Conservation (phyloP, 1,284 basidiomycete genomes). For the Agaricales sp. region DNA sequence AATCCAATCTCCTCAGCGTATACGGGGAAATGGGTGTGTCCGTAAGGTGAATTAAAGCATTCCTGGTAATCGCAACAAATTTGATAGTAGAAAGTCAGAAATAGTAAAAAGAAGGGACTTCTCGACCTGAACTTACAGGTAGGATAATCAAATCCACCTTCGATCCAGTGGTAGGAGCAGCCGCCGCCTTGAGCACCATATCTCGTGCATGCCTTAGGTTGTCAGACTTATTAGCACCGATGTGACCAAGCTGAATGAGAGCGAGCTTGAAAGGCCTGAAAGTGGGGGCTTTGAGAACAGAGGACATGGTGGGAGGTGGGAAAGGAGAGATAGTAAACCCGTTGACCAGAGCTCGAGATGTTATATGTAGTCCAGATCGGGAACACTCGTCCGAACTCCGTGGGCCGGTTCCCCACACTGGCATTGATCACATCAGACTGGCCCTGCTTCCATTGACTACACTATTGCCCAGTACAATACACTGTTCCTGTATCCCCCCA, state of each 20-base stretch:
- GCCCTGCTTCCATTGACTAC: conserved; percentile 1
- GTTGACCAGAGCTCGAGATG: background rate
- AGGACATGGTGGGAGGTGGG: conserved; percentile 10
- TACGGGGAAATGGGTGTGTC: conserved; percentile 73
- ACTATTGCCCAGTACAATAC: conserved; percentile 52
- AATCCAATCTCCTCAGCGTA: conserved; percentile 78
- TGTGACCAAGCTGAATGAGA: conserved; percentile 74
- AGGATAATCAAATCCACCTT: conserved; percentile 82
- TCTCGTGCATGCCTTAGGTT: conserved; percentile 76
- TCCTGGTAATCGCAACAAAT: conserved; percentile 40
- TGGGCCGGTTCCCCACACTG: background rate
- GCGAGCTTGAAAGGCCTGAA: conserved; percentile 77
- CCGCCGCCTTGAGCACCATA: conserved; percentile 67
- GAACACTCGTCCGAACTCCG: background rate
- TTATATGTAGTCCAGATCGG: background rate
- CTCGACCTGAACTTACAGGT: conserved; percentile 45
- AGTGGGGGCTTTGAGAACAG: conserved; percentile 18
- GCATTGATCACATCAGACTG: background rate
- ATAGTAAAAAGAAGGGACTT: conserved; percentile 1
- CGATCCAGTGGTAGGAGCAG: conserved; percentile 21
- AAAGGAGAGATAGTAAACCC: background rate
- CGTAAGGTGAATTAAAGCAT: conserved; percentile 98
- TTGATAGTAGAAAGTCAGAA: conserved; percentile 1
- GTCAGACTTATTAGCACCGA: conserved; percentile 56
- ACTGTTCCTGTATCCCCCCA: conserved; percentile 53